These are phyloP conservation scores for Penicillium psychrofluorescens DNA, from an alignment of 495 filamentous ascomycete species.

Conservation along the genomic window DNA sequence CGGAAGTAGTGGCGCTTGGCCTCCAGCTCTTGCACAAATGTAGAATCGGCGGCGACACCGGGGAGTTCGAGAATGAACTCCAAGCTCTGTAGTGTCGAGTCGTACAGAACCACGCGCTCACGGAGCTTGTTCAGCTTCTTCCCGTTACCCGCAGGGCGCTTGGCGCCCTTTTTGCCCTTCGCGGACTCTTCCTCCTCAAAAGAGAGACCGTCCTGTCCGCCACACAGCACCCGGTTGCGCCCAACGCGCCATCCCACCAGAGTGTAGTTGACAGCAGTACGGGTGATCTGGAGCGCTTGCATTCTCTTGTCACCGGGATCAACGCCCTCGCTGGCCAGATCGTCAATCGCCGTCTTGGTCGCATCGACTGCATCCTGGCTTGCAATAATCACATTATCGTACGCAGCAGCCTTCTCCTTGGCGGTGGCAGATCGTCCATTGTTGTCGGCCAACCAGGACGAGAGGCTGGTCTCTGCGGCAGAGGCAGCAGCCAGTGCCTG, in stretches of 20 bases:
- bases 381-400: conserved; percentile 82
- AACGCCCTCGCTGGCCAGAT: conserved; percentile 73
- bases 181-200: conserved; percentile 48
- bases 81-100: conserved; percentile 80
- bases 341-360: conserved; percentile 87
- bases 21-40: conserved; percentile 67
- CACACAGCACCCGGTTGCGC: conserved; percentile 81
- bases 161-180: conserved; percentile 40
- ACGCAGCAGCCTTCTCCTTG: conserved; percentile 66
- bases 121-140: conserved; percentile 72
- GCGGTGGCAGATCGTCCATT: conserved; percentile 31
- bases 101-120: conserved; percentile 88
- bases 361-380: conserved; percentile 94
- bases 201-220: conserved; percentile 63
- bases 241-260: conserved; percentile 93
- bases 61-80: conserved; percentile 85
- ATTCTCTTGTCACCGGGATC: conserved; percentile 78
- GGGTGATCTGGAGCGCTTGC: conserved; percentile 88
- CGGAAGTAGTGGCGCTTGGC: conserved; percentile 78
- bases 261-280: conserved; percentile 86
- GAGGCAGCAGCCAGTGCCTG: conserved; percentile 56
- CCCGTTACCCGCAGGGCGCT: conserved; percentile 54
- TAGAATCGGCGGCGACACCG: conserved; percentile 80
- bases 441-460: conserved; percentile 29
- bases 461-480: conserved; percentile 46